Evolutionary conservation across 2,329 filamentous ascomycete genomes (phyloP), one percentile per base, ranked within the genome.

Genomic region (Verticillium albo-atrum): DNA sequence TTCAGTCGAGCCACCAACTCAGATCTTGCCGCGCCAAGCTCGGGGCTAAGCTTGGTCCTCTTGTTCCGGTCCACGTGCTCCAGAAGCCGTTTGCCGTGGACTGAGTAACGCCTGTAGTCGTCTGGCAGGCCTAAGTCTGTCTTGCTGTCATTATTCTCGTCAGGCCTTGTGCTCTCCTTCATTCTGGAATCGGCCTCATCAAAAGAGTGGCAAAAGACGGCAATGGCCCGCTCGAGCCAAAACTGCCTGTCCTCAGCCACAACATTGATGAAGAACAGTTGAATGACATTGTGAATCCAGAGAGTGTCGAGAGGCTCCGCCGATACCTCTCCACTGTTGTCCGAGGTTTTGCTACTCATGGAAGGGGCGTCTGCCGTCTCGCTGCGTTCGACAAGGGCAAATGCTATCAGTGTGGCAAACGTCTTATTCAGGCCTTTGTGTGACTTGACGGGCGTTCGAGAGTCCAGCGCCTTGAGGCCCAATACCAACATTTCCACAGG

Each of bases 401-500:
- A 83, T 1, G 74, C 76, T 55, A 83, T 83, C 3, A 84, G 71
- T 5, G 78, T 73, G 61, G 73, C 77, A 62, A 84, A 75, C 0
- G 78, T 83, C 58, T 79, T 79, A 65, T 79, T 81, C 4, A 81
- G 66, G 2, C 72, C 77, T 12, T 64, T 65, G 55, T 67, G 72
- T 4, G 68, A 67, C 0, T 77, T 79, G 47, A 83, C 73, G 0
- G 79, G 78, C 1, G 80, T 79, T 30, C 70, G 66, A 28, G 73
- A 76, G 63, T 80, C 78, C 4, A 83, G 70, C 1, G 74, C 77
- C 53, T 74, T 73, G 1, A 81, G 67, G 70, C 86, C 87, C 17
- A 89, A 74, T 30, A 75, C 75, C 14, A 90, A 73, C 77, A 91
- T 83, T 58, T 87, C 86, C 25, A 90, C 84, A 0, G 88, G 88